phyloP scores from a whole-genome alignment of 2,329 filamentous ascomycete species.

The Albophoma yamanashiensis region DNA sequence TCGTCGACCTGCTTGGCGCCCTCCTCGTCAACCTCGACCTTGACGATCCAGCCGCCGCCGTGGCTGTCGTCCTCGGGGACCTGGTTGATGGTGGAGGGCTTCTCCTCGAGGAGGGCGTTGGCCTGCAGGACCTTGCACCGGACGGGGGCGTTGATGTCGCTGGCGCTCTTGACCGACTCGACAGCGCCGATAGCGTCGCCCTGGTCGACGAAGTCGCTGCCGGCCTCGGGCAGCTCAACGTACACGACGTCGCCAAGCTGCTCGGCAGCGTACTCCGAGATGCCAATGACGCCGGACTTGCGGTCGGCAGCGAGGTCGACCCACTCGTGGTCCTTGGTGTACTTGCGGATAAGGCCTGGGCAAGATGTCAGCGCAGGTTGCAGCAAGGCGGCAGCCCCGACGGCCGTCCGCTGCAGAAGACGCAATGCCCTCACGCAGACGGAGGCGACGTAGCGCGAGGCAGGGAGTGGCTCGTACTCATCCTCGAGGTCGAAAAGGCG shows the following conservation, averaged over 20 bases:
- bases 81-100: constrained; percentile 79
- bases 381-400: neutral
- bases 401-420: neutral
- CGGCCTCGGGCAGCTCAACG: constrained; percentile 74
- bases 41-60: constrained; percentile 84
- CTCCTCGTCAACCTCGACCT: constrained; percentile 64
- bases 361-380: neutral
- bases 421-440: neutral
- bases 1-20: constrained; percentile 57
- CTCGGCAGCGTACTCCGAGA: constrained; percentile 84
- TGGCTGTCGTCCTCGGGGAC: constrained; percentile 69
- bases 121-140: constrained; percentile 63
- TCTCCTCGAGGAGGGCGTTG: constrained; percentile 71
- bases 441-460: neutral
- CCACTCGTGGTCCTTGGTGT: constrained; percentile 98
- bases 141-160: constrained; percentile 88
- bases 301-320: constrained; percentile 77
- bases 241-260: constrained; percentile 94
- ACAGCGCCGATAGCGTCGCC: constrained; percentile 89
- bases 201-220: constrained; percentile 53
- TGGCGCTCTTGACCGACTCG: constrained; percentile 97
- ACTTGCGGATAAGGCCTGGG: constrained; percentile 61
- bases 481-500: constrained; percentile 27
- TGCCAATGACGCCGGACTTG: constrained; percentile 72
- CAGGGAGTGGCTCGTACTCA: constrained; percentile 17